Conservation (phyloP, 805 yeast species). For the Tetrapisispora taiwanensis region DNA sequence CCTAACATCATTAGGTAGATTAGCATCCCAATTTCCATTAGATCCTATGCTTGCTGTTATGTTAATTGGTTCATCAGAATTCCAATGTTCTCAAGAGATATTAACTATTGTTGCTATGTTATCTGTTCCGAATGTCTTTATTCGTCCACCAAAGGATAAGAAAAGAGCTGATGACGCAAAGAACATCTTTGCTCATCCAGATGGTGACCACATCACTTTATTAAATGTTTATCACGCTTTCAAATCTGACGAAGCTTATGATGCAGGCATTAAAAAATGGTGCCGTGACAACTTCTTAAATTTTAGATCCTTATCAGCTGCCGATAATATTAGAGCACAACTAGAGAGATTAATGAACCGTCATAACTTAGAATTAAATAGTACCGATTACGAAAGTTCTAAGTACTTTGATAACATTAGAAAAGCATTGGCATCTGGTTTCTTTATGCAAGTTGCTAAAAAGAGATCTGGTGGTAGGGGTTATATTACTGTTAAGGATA, state of each 20-base stretch:
- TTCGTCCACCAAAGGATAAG: conserved; percentile 70
- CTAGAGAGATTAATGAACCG: conserved; percentile 74
- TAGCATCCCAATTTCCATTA: conserved; percentile 88
- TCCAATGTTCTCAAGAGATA: conserved; percentile 70
- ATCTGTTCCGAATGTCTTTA: conserved; percentile 73
- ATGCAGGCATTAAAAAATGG: conserved; percentile 67
- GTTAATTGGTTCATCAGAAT: conserved; percentile 58
- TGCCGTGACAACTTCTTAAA: conserved; percentile 84
- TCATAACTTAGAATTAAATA: conserved; percentile 59
- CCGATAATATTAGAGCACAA: conserved; percentile 81
- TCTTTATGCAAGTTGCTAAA: conserved; percentile 97
- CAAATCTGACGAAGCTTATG: conserved; percentile 60
- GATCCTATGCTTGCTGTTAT: conserved; percentile 84
- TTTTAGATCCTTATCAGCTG: conserved; percentile 72
- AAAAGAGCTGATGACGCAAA: conserved; percentile 69
- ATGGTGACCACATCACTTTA: conserved; percentile 76
- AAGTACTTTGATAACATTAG: conserved; percentile 71
- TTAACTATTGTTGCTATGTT: conserved; percentile 81
- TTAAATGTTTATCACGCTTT: conserved; percentile 78
- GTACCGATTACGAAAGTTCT: conserved; percentile 56
- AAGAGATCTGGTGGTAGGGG: conserved; percentile 72
- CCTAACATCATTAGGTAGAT: conserved; percentile 65
- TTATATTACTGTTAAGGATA: conserved; percentile 88
- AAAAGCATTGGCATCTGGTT: conserved; percentile 83
- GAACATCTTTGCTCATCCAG: conserved; percentile 59